Conservation (phyloP, 1,139 yeast genomes). For the Kodamaea ohmeri region DNA sequence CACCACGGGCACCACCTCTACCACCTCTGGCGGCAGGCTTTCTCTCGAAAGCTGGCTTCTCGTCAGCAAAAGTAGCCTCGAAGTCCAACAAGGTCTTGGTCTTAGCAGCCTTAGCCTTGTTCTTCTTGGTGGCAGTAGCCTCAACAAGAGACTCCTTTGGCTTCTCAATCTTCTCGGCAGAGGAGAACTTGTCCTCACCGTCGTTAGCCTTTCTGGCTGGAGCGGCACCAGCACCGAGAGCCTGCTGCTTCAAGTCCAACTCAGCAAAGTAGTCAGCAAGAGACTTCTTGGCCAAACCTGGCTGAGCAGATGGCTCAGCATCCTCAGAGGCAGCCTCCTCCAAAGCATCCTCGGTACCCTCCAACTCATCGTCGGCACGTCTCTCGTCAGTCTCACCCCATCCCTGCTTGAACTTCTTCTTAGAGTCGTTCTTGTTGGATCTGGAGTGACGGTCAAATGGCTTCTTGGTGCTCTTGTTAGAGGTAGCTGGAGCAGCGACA, state of each 20-base stretch:
- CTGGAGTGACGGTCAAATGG: slow-evolving; percentile 82
- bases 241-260: slow-evolving; percentile 48
- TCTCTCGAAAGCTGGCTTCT: slow-evolving; percentile 20
- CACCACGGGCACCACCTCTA: slow-evolving; percentile 21
- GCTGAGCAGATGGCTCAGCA: slow-evolving; percentile 35
- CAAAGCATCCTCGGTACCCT: slow-evolving; percentile 60
- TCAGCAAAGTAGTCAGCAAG: slow-evolving; percentile 73
- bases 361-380: slow-evolving; percentile 60
- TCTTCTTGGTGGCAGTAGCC: slow-evolving; percentile 57
- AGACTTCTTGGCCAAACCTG: slow-evolving; percentile 53
- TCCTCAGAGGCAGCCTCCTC: slow-evolving; percentile 42
- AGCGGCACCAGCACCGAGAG: slow-evolving; percentile 42
- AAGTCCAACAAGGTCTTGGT: slow-evolving; percentile 68
- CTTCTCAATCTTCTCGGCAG: slow-evolving; percentile 61
- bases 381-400: slow-evolving; percentile 80
- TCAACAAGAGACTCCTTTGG: slow-evolving; percentile 55
- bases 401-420: slow-evolving; percentile 73
- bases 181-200: slow-evolving; percentile 59
- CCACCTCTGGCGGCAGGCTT: slow-evolving; percentile 21
- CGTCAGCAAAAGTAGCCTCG: slow-evolving; percentile 62
- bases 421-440: slow-evolving; percentile 78
- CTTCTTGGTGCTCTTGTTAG: slow-evolving; percentile 58
- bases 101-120: slow-evolving; percentile 62
- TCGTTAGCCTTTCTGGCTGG: slow-evolving; percentile 55
- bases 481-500: slow-evolving; percentile 57